Evolutionary conservation across 257 asterid genomes (phyloP).

Genomic region (Lycium barbarum): DNA sequence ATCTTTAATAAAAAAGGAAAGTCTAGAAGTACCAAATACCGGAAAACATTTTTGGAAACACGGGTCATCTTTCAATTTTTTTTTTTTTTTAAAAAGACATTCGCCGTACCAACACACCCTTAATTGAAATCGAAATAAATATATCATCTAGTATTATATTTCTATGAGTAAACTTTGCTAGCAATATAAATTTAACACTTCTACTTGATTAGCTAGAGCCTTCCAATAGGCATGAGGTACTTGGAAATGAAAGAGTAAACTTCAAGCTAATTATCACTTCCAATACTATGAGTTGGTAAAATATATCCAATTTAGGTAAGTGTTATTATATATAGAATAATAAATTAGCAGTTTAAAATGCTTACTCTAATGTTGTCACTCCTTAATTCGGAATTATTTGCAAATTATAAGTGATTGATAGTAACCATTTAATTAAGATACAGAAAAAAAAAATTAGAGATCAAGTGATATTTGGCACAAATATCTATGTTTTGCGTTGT

Average conservation of each 20-base stretch:
- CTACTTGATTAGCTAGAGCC: neutral
- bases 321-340: neutral
- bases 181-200: neutral
- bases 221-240: too few relatives aligned
- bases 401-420: neutral
- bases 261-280: neutral
- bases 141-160: too few relatives aligned
- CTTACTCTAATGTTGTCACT: neutral
- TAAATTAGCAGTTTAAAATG: neutral
- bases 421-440: neutral
- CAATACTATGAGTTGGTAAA: neutral
- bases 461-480: too few relatives aligned
- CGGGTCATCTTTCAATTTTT: too few relatives aligned
- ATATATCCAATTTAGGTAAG: neutral
- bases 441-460: neutral
- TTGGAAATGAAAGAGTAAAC: too few relatives aligned
- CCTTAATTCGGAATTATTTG: conserved; percentile 19
- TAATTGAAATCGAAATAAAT: too few relatives aligned
- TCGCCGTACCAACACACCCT: neutral
- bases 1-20: too few relatives aligned
- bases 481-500: too few relatives aligned
- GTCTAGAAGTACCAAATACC: too few relatives aligned
- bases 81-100: neutral
- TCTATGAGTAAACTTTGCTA: neutral
- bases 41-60: too few relatives aligned